Base-by-base conservation (phyloP, 129 eudicot species). In the Centrapalus pauciflorus region DNA sequence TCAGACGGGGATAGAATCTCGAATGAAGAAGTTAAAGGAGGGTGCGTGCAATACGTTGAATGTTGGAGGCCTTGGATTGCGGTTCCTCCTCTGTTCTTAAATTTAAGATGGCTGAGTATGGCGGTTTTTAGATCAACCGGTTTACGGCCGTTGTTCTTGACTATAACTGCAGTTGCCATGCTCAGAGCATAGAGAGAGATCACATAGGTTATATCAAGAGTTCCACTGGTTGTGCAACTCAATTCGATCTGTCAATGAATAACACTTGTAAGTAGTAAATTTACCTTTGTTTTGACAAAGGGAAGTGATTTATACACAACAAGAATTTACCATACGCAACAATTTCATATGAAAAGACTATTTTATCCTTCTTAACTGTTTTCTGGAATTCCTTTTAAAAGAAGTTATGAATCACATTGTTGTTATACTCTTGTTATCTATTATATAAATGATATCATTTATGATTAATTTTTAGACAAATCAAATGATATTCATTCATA, bases 81-180 rank as follows among this genome's bases (percentile, higher is more conserved):
- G 7, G 88, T 65, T 26, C 90, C 84, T 2, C 79, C 73, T 74
- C 96, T 66, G 7, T 71, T 87, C 74, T 69, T 85, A 28, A 69
- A 79, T 70, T 60, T 83, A 40, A 85, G 74, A 77, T 87, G 97
- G 50, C 84, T 81, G 37, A 92, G 87, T 60, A 92, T 92, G 0
- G 87, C 96, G 19, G 70, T 71, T 29, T 70, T 85, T 21, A 92
- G 69, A 25, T 73, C 66, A 2, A 92, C 77, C 0, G 95, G 64
- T 71, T 92, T 92, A 0, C 75, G 76, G 1, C 96, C 96, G 1
- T 83, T 92, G 81, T 92, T 92, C 75, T 92, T 88, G 13, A 91
- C 78, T 64, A 81, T 77, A 21, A 91, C 95, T 17, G 98, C 96
- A 12, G 98, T 80, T 52, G 98, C 94, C 86, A 91, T 79, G 82